These are phyloP conservation scores for Paramecium caudatum DNA, from an alignment of 73 alveolate species.

Conservation along the genomic window DNA sequence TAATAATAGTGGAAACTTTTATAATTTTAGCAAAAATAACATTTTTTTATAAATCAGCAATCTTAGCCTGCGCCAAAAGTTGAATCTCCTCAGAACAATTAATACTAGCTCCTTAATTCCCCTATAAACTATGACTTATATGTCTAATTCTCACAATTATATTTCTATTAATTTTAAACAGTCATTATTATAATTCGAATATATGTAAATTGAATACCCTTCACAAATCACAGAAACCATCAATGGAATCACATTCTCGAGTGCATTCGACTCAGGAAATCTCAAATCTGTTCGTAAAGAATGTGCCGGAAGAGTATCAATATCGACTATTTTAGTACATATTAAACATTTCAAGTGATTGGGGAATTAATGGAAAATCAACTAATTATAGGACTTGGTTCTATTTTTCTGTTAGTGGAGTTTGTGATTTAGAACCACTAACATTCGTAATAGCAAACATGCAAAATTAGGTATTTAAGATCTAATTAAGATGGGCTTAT, in stretches of 20 bases:
- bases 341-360: constrained; percentile 57
- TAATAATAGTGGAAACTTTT: too few relatives aligned
- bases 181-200: too few relatives aligned
- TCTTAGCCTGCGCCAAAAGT: too few relatives aligned
- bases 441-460: constrained; percentile 80
- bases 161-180: too few relatives aligned
- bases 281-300: constrained; percentile 35
- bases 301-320: not conserved
- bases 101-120: too few relatives aligned
- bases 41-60: too few relatives aligned
- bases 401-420: constrained; percentile 85
- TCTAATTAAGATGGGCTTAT: constrained; percentile 55
- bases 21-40: too few relatives aligned
- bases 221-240: constrained; percentile 58
- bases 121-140: too few relatives aligned
- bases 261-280: constrained; percentile 75
- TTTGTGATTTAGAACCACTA: constrained; percentile 74
- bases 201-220: too few relatives aligned
- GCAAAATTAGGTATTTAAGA: constrained; percentile 76
- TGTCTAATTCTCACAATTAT: too few relatives aligned
- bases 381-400: constrained; percentile 88
- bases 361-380: constrained; percentile 51
- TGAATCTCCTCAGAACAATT: too few relatives aligned
- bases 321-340: constrained; percentile 29
- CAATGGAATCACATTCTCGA: constrained; percentile 51